phyloP scores from a whole-genome alignment of 2,329 filamentous ascomycete genomes.

The Claviceps spartinae region DNA sequence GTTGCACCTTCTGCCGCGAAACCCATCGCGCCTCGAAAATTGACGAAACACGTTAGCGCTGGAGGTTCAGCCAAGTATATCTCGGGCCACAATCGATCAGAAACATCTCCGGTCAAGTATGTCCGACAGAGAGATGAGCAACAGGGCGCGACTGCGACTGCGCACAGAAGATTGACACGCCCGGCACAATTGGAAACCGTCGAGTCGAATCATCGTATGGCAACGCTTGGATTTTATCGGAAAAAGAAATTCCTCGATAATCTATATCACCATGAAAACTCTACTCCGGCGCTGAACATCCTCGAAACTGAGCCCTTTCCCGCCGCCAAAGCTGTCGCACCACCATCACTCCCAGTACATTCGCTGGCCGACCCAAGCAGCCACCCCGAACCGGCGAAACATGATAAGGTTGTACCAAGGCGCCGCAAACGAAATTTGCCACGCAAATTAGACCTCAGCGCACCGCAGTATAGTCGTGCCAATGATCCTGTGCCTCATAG shows the following conservation, averaged over 20 bases:
- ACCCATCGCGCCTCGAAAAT: slow-evolving; percentile 8
- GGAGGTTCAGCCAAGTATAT: slow-evolving; percentile 16
- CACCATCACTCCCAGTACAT: background rate
- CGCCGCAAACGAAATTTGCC: slow-evolving; percentile 32
- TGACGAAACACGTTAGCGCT: slow-evolving; percentile 17
- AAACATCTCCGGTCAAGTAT: background rate
- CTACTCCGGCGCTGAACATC: background rate
- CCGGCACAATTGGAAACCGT: slow-evolving; percentile 44
- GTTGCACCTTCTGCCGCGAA: background rate
- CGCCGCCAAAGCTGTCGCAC: background rate
- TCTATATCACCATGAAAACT: slow-evolving; percentile 30
- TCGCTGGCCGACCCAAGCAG: background rate
- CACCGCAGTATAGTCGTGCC: slow-evolving; percentile 38
- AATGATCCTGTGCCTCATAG: slow-evolving; percentile 32
- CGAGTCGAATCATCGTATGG: slow-evolving; percentile 20
- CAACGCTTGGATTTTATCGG: slow-evolving; percentile 29
- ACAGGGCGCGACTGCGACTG: background rate
- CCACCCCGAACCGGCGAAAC: background rate
- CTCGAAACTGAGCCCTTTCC: background rate
- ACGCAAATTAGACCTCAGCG: slow-evolving; percentile 31
- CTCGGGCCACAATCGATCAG: background rate
- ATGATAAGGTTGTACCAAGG: slow-evolving; percentile 12
- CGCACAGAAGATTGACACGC: slow-evolving; percentile 11
- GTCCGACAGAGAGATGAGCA: background rate
- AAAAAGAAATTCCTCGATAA: slow-evolving; percentile 42